Percentiles rank a stretch among this genome's conserved stretches.
Evolutionary conservation across 805 yeast species (phyloP).

Genomic region (Teunomyces barrocoloradensis): DNA sequence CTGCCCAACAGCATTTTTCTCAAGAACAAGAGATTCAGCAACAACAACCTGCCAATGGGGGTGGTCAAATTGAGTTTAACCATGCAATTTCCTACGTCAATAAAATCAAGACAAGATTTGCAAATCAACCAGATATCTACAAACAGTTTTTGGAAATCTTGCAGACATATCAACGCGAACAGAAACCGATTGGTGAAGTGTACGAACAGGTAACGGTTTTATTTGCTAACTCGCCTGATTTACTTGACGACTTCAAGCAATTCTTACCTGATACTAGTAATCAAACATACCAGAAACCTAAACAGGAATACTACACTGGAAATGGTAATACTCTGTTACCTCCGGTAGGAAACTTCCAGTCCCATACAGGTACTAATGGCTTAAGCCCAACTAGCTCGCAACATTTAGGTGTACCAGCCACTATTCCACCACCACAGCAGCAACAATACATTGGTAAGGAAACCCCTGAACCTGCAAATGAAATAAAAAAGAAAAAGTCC

Average conservation of each 20-base stretch:
- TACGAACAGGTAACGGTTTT: constrained; percentile 88
- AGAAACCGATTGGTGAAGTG: constrained; percentile 92
- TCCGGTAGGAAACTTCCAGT: constrained; percentile 86
- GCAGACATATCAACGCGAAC: constrained; percentile 96
- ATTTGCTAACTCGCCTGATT: constrained; percentile 91
- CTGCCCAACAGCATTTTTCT: constrained; percentile 17
- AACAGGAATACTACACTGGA: constrained; percentile 23
- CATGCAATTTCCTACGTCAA: constrained; percentile 96
- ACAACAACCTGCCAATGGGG: constrained; percentile 36
- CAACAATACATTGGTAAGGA: constrained; percentile 5
- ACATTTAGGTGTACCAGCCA: constrained; percentile 14
- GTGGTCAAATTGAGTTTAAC: constrained; percentile 87
- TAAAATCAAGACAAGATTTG: constrained; percentile 90
- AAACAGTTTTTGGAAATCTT: constrained; percentile 91
- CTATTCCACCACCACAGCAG: constrained; percentile 7
- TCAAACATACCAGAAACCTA: constrained; percentile 28
- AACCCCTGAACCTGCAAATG: constrained; percentile 9
- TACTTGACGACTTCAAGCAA: constrained; percentile 90
- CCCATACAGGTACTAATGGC: constrained; percentile 28
- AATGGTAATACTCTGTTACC: constrained; percentile 59
- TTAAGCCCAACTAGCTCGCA: constrained; percentile 22
- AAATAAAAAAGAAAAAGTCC: constrained; percentile 20
- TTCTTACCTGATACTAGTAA: constrained; percentile 84
- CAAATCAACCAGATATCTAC: constrained; percentile 92
- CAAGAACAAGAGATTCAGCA: constrained; percentile 16